Evolutionary conservation across 805 yeast genomes (phyloP), one percentile per base, ranked within the genome.

Genomic region (Wickerhamiella slavikovae): DNA sequence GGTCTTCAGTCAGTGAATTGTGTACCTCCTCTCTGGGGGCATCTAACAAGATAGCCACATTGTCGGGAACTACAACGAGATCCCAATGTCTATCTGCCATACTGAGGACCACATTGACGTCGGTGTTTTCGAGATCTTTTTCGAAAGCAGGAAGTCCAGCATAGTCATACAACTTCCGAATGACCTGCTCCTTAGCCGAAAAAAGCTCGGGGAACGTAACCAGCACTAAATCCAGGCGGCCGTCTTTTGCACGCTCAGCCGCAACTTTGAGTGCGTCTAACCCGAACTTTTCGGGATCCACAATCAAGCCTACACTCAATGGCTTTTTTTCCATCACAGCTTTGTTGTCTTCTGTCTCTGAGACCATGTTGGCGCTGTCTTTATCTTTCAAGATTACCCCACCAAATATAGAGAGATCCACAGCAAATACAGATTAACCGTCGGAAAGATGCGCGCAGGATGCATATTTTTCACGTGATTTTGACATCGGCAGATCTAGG

Each of bases 161-260:
- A 13, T 6, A n/a, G 15, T 17, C 26, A 11, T 24, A 24, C 5
- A 24, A 14, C 8, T 6, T 14, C 5, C 23, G 23, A 15, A 18
- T 26, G 8, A 26, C 12, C 10, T 26, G 23, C 13, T 18, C 29
- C 5, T 21, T n/a, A 15, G 17, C 30, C 5, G 15, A 7, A 5
- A 22, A 17, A 6, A 12, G 11, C n/a, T 8, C 7, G 4, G 30
- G 30, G 4, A 28, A 7, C 3, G 11, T 4, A 6, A 12, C 7
- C 4, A 39, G 31, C 7, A 40, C 30, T 2, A 38, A 25, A 19
- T 40, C 42, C 6, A 40, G 38, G 6, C 14, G 10, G 15, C 36
- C 43, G 15, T 35, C 34, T 8, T 11, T 4, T 8, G 35, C 22
- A 3, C 9, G 7, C 5, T 7, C 13, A 10, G 29, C 29, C 1